phyloP scores from a whole-genome alignment of 2,329 filamentous ascomycete species.

The Penicillium polonicum region DNA sequence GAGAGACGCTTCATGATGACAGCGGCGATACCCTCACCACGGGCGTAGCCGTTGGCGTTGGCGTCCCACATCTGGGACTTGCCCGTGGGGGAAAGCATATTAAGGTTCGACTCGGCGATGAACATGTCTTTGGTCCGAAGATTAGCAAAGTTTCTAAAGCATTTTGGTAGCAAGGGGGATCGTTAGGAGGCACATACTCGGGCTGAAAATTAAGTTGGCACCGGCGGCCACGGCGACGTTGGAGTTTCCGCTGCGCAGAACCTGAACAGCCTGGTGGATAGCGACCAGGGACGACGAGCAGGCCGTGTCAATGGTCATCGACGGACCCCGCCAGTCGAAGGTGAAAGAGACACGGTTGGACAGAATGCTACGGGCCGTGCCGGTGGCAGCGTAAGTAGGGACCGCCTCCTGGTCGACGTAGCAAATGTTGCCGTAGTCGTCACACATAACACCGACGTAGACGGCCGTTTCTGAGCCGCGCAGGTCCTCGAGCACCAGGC shows the following conservation, averaged over 20 bases:
- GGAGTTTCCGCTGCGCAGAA: neutral
- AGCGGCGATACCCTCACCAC: neutral
- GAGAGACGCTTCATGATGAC: neutral
- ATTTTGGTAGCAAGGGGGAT: neutral
- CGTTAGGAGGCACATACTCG: neutral
- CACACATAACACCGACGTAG: neutral
- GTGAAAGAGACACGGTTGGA: neutral
- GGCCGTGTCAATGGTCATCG: neutral
- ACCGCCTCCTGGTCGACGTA: neutral
- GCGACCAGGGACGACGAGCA: neutral
- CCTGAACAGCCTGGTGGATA: neutral
- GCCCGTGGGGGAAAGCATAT: neutral
- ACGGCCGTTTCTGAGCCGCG: neutral
- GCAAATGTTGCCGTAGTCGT: neutral
- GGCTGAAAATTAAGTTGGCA: neutral
- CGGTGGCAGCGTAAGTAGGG: neutral
- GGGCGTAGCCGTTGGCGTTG: neutral
- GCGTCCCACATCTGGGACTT: neutral
- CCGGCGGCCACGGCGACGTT: neutral
- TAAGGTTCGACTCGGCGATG: neutral
- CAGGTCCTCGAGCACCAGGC: neutral
- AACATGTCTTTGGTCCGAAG: neutral
- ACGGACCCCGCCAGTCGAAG: neutral
- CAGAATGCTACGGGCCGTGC: neutral
- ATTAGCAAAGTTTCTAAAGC: neutral